Conservation (phyloP, 768 basidiomycete species). For the Tylopilus subfusipes region DNA sequence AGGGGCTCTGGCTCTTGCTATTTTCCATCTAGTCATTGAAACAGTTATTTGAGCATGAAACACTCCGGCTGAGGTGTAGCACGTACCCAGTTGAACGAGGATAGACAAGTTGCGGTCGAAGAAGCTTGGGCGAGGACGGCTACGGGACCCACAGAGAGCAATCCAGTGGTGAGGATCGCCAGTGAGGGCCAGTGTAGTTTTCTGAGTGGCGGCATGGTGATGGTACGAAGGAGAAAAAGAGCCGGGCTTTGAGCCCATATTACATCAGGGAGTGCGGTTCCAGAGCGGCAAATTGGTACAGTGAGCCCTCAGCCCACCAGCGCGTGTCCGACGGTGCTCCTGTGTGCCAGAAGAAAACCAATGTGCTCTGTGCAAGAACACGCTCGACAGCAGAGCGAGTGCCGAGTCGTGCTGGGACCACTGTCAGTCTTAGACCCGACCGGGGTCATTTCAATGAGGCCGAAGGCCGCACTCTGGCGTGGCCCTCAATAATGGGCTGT, state of each 20-base stretch:
- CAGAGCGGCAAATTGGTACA: slow-evolving; percentile 3
- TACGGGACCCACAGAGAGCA: slow-evolving; percentile 17
- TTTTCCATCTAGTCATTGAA: slow-evolving; percentile 33
- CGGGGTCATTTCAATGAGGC: too few species aligned
- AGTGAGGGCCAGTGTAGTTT: slow-evolving; percentile 12
- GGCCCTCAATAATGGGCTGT: too few species aligned
- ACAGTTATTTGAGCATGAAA: not conserved
- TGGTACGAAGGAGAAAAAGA: not conserved
- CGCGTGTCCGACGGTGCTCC: too few species aligned
- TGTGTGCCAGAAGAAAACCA: too few species aligned
- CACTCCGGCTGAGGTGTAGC: too few species aligned
- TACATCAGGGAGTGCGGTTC: not conserved
- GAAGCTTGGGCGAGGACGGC: slow-evolving; percentile 24
- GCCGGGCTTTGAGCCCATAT: not conserved
- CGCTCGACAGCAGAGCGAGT: too few species aligned
- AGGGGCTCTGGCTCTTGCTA: slow-evolving; percentile 45
- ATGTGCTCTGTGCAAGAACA: too few species aligned
- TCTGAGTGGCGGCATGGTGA: slow-evolving; percentile 7
- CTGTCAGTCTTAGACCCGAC: too few species aligned
- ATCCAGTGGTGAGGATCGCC: slow-evolving; percentile 13
- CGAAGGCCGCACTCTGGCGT: too few species aligned
- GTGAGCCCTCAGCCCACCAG: too few species aligned
- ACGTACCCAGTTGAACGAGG: slow-evolving; percentile 29
- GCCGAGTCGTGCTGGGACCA: too few species aligned
- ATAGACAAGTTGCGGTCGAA: slow-evolving; percentile 17